Percentiles rank a stretch among this genome's conserved stretches.
phyloP scores from a whole-genome alignment of 148 eudicot genomes.

The Arctostaphylos glauca region DNA sequence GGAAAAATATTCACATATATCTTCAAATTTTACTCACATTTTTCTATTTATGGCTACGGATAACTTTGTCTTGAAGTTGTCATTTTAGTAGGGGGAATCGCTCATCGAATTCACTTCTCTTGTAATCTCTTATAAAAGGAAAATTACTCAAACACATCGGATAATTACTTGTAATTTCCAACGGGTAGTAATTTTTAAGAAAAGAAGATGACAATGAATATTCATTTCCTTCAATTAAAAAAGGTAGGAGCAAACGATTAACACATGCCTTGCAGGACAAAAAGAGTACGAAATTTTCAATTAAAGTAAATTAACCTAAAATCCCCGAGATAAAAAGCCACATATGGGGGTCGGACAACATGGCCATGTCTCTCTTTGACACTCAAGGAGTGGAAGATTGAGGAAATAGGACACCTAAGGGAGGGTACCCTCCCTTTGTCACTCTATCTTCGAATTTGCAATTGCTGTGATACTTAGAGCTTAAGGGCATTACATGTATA shows the following conservation, averaged over 20 bases:
- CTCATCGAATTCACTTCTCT: too few relatives aligned
- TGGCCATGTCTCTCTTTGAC: conserved; percentile 31
- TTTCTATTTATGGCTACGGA: not conserved
- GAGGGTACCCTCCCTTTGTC: not conserved
- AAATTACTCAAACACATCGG: not conserved
- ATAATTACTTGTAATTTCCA: not conserved
- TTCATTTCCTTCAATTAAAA: not conserved
- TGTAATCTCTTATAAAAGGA: too few relatives aligned
- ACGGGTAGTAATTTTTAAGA: not conserved
- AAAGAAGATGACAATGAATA: not conserved
- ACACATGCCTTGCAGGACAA: not conserved
- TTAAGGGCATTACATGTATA: not conserved
- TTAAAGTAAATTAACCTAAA: conserved; percentile 49
- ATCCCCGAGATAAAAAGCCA: conserved; percentile 64
- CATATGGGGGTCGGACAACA: conserved; percentile 40
- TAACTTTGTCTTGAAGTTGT: not conserved
- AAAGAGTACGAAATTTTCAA: not conserved
- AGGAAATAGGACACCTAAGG: not conserved
- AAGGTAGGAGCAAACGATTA: not conserved
- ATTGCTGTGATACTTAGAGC: not conserved
- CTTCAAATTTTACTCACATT: not conserved
- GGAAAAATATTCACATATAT: not conserved
- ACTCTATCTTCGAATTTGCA: not conserved
- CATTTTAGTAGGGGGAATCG: not conserved
- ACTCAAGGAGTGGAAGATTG: not conserved